Conservation (phyloP, 1,139 yeast species). For the Blastobotrys illinoisensis region DNA sequence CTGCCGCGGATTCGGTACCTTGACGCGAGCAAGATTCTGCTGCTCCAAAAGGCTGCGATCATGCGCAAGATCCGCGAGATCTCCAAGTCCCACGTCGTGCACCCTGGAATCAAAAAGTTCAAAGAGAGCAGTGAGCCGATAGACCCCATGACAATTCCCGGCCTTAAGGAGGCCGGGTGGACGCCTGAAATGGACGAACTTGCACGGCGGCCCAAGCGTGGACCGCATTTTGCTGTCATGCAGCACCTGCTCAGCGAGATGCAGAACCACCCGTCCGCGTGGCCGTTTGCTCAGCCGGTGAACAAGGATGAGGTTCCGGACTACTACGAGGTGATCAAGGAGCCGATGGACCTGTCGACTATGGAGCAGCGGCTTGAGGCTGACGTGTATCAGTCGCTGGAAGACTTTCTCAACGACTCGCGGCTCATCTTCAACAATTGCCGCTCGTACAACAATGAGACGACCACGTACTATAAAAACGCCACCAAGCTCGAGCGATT, state of each 20-base stretch:
- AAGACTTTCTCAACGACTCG: slow-evolving; percentile 85
- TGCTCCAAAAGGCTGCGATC: slow-evolving; percentile 87
- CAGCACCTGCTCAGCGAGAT: slow-evolving; percentile 79
- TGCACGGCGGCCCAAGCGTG: slow-evolving; percentile 90
- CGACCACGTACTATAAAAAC: slow-evolving; percentile 39
- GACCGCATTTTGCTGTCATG: slow-evolving; percentile 94
- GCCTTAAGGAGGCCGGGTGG: slow-evolving; percentile 92
- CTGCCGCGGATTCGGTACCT: slow-evolving; percentile 80
- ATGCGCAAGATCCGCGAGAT: slow-evolving; percentile 75
- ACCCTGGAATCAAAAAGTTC: slow-evolving; percentile 77
- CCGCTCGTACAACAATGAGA: slow-evolving; percentile 31
- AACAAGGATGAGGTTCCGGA: slow-evolving; percentile 93
- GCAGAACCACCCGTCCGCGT: slow-evolving; percentile 94
- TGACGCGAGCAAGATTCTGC: slow-evolving; percentile 78
- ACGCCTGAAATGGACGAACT: slow-evolving; percentile 96
- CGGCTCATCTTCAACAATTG: slow-evolving; percentile 85
- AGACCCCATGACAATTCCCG: slow-evolving; percentile 79
- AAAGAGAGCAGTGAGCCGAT: slow-evolving; percentile 35
- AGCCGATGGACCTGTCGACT: slow-evolving; percentile 97
- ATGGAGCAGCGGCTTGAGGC: slow-evolving; percentile 93
- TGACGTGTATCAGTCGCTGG: slow-evolving; percentile 86
- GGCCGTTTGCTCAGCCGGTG: slow-evolving; percentile 97
- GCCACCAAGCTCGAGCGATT: slow-evolving; percentile 91
- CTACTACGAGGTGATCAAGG: slow-evolving; percentile 91
- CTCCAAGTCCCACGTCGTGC: slow-evolving; percentile 71